Percentiles rank a stretch among this genome's conserved stretches.
These are phyloP conservation scores for Hypoxylon sp. DNA, from an alignment of 2,329 filamentous ascomycete genomes.

Conservation along the genomic window DNA sequence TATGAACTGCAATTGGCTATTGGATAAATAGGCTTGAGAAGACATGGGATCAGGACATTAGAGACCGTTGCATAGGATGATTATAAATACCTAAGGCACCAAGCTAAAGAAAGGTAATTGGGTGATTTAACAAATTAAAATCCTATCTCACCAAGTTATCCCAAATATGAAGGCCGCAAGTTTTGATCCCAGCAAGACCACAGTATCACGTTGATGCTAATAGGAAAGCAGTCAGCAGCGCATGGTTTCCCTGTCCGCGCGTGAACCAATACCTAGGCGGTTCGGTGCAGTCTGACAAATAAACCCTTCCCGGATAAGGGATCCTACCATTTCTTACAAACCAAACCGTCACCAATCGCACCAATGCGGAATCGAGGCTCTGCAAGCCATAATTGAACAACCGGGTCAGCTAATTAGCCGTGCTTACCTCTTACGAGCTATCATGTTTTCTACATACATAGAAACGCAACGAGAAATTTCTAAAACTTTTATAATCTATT, in stretches of 20 bases:
- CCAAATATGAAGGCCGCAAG: not conserved
- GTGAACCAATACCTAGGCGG: not conserved
- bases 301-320: slow-evolving; percentile 10
- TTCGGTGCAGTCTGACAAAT: not conserved
- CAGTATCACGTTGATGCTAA: not conserved
- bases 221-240: not conserved
- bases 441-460: not conserved
- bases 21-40: slow-evolving; percentile 1
- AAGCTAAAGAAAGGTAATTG: not conserved
- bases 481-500: not conserved
- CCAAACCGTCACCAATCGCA: no score
- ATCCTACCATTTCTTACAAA: not conserved
- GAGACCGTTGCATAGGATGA: not conserved
- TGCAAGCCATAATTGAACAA: slow-evolving; percentile 8
- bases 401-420: not conserved
- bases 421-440: not conserved
- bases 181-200: not conserved
- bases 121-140: not conserved
- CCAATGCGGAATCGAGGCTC: slow-evolving; percentile 12
- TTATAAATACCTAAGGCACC: no score
- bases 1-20: slow-evolving; percentile 2
- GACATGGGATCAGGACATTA: not conserved
- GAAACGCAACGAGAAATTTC: not conserved
- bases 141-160: slow-evolving; percentile 1
- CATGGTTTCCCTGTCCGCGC: not conserved